Evolutionary conservation across 2,329 filamentous ascomycete genomes (phyloP).

Genomic region (Paramyrothecium roridum): DNA sequence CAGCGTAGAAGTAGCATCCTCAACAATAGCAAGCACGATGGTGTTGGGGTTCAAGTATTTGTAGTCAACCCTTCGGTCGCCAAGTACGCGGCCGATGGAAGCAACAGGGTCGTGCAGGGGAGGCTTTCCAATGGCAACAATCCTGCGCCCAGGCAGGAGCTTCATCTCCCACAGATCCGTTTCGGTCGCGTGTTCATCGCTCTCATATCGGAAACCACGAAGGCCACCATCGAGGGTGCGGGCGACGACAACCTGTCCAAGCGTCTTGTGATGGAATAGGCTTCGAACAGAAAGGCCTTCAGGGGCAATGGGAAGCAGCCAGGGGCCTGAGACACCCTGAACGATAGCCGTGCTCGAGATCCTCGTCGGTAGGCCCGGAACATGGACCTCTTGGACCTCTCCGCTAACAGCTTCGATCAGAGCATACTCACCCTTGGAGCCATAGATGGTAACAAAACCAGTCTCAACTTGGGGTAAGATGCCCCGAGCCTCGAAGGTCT

Average conservation of each 20-base stretch:
- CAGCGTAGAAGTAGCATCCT: slow-evolving; percentile 56
- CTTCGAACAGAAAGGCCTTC: slow-evolving; percentile 44
- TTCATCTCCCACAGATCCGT: slow-evolving; percentile 70
- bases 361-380: slow-evolving; percentile 22
- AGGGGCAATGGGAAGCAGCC: slow-evolving; percentile 50
- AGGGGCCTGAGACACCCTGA: slow-evolving; percentile 48
- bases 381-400: slow-evolving; percentile 42
- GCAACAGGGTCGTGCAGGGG: slow-evolving; percentile 82
- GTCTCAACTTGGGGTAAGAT: slow-evolving; percentile 59
- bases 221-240: slow-evolving; percentile 46
- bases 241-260: slow-evolving; percentile 53
- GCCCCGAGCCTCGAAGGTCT: slow-evolving; percentile 64
- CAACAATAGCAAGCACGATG: slow-evolving; percentile 68
- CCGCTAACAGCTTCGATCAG: slow-evolving; percentile 53
- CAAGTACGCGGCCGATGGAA: slow-evolving; percentile 91
- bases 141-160: slow-evolving; percentile 61
- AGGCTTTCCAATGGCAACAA: slow-evolving; percentile 65
- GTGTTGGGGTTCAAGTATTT: slow-evolving; percentile 94
- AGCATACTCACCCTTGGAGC: slow-evolving; percentile 59
- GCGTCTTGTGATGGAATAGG: slow-evolving; percentile 41
- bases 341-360: slow-evolving; percentile 46
- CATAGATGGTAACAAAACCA: slow-evolving; percentile 55
- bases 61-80: slow-evolving; percentile 90
- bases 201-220: slow-evolving; percentile 52
- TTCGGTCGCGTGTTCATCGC: slow-evolving; percentile 34